A percentile compares a stretch with the other conserved stretches of the same genome.
Evolutionary conservation across 202 grass and related monocot genomes (phyloP).

Genomic region (Alloteropsis angusta): DNA sequence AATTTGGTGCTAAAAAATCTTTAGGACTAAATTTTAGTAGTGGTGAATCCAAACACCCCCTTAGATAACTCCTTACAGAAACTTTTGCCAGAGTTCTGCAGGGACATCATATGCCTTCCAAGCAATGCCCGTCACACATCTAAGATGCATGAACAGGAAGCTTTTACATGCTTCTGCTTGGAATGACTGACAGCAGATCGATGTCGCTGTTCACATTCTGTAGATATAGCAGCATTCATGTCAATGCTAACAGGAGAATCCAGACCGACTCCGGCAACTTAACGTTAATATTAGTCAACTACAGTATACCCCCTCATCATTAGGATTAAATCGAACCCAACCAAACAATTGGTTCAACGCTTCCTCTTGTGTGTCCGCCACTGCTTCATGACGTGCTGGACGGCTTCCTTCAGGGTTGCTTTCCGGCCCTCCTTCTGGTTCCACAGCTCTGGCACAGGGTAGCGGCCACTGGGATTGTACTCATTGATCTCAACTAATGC

Average conservation of each 20-base stretch:
- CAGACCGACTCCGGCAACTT: background rate
- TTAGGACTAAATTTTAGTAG: too few relatives aligned
- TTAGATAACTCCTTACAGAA: background rate
- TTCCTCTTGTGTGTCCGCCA: conserved; percentile 26
- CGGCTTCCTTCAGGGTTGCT: conserved; percentile 63
- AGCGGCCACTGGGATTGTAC: conserved; percentile 41
- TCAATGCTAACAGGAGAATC: background rate
- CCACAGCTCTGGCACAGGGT: conserved; percentile 60
- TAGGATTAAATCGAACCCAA: background rate
- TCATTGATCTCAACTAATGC: conserved; percentile 22
- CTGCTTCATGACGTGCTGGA: conserved; percentile 39
- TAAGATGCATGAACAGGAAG: background rate
- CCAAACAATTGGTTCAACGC: background rate
- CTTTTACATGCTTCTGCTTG: background rate
- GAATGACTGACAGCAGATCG: background rate
- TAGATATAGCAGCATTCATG: background rate
- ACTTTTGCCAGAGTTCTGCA: background rate
- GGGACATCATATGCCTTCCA: background rate
- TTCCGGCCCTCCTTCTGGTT: conserved; percentile 49
- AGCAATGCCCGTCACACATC: background rate
- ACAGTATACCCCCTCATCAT: background rate
- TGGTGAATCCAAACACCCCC: too few relatives aligned
- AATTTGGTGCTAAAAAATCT: too few relatives aligned
- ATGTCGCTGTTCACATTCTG: background rate
- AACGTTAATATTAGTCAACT: background rate